Evolutionary conservation across 768 basidiomycete genomes (phyloP), one percentile per base, ranked within the genome.

Genomic region (Russula foetens): DNA sequence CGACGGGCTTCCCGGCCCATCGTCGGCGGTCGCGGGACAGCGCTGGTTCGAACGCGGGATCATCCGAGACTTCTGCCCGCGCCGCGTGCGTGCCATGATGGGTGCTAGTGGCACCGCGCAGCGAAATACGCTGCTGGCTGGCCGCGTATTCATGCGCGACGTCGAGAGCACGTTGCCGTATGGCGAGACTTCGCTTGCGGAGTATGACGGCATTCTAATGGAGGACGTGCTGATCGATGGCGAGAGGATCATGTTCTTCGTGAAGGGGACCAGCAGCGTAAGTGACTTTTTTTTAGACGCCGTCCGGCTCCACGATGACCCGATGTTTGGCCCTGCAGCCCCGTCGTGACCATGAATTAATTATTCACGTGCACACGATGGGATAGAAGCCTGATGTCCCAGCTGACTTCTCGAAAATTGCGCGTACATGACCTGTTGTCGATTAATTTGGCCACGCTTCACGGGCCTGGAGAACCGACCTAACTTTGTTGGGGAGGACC

Each of bases 51-150:
- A 26, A 12, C 4, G 17, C 21, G 59, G 39, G 7, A 21, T 9
- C 28, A 39, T 60, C 38, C 45, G 52, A 1, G 58, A 60, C 23
- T 60, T 60, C 38, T 54, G 52, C 53, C 38, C 28, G 21, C 15
- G 46, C 23, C 45, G 35, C 39, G 52, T 59, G 52, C 45, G 44
- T 19, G 26, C 31, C 24, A n/a, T 49, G 19, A n/a, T n/a, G n/a
- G n/a, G n/a, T n/a, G n/a, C n/a, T n/a, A 14, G n/a, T 26, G 9
- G 15, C 35, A n/a, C 19, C 14, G 7, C 14, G 35, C 33, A 21
- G 50, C 39, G 52, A 39, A n/a, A n/a, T n/a, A n/a, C n/a, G n/a
- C n/a, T n/a, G n/a, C n/a, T n/a, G n/a, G n/a, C n/a, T n/a, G n/a
- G 33, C 5, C 24, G 51, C 21, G 17, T 47, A 11, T 53, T 53